Base-by-base conservation (phyloP, 805 yeast genomes). In the Candida pini region DNA sequence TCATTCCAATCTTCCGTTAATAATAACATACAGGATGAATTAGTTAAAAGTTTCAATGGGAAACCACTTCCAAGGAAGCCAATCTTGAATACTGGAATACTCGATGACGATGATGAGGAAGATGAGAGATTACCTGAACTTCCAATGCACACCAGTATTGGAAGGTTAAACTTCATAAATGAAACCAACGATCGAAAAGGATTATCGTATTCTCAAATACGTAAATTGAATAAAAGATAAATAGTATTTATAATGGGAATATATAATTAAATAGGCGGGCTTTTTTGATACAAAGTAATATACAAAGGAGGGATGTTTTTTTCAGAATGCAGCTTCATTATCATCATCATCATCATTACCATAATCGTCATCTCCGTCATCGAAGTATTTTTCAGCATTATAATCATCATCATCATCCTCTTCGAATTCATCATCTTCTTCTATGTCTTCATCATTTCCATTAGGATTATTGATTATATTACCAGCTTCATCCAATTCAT, bases 381-480 rank as follows among this genome's bases (percentile, higher is more conserved):
- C 88, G 49, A 81, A 81, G 58, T 81, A 81, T 56, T 76, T 76
- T 47, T 81, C 90, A 7, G 90, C 90, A 48, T 81, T 81, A 49
- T 81, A 81, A 54, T 80, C 87, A 50, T 78, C 85, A 45, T 81
- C 88, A 18, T 81, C 87, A 36, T 80, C 82, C 43, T 79, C 87
- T 41, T 76, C 81, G 44, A 69, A 73, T 41, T 79, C 84, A 41
- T 80, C 87, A 47, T 80, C 86, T 30, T 64, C 60, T n/a, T 75
- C 82, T n/a, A n/a, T n/a, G 15, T 75, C 80, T 9, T 61, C 73
- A 26, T 69, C 77, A 21, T 60, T 69, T 13, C 65, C 69, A 5
- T 56, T 66, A 4, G 50, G 61, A 12, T 22, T 20, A 5, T 60
- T 66, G 2, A 53, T 62, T 17, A 63, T 76, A 24, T 61, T 63